Conservation (phyloP, 2,329 filamentous ascomycete genomes). For the Cercospora sesami region DNA sequence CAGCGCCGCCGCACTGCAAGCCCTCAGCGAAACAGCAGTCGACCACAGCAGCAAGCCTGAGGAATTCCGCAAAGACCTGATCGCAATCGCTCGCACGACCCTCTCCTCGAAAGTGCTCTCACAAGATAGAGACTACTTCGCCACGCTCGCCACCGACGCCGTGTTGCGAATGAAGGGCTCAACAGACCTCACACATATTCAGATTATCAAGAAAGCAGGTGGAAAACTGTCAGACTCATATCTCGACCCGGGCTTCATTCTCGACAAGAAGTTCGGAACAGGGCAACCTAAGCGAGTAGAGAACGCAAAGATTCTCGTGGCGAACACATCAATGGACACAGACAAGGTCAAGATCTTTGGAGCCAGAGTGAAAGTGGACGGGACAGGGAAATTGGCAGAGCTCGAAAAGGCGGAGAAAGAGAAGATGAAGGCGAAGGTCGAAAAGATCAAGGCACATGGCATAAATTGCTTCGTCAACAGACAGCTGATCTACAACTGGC, state of each 20-base stretch:
- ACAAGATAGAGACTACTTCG: conserved; percentile 90
- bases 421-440: conserved; percentile 99
- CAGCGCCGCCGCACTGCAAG: conserved; percentile 79
- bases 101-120: conserved; percentile 95
- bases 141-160: conserved; percentile 84
- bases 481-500: conserved; percentile 99
- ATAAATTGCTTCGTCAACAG: conserved; percentile 99
- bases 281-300: conserved; percentile 97
- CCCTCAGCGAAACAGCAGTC: conserved; percentile 79
- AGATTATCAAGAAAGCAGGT: conserved; percentile 99
- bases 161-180: conserved; percentile 86
- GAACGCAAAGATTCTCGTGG: conserved; percentile 96
- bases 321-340: conserved; percentile 98
- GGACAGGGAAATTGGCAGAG: conserved; percentile 95
- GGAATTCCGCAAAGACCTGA: conserved; percentile 84
- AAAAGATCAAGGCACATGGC: conserved; percentile 96
- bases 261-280: conserved; percentile 98
- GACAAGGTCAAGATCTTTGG: conserved; percentile 99
- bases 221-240: conserved; percentile 98
- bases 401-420: conserved; percentile 97
- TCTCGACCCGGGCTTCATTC: conserved; percentile 94
- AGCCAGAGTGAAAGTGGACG: conserved; percentile 92
- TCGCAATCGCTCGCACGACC: conserved; percentile 89
- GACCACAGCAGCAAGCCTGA: conserved; percentile 83
- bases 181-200: conserved; percentile 93